A percentile compares a stretch with the other conserved stretches of the same genome.
Conservation (phyloP, 2,329 filamentous ascomycete genomes). For the Epichloe coenophiala region DNA sequence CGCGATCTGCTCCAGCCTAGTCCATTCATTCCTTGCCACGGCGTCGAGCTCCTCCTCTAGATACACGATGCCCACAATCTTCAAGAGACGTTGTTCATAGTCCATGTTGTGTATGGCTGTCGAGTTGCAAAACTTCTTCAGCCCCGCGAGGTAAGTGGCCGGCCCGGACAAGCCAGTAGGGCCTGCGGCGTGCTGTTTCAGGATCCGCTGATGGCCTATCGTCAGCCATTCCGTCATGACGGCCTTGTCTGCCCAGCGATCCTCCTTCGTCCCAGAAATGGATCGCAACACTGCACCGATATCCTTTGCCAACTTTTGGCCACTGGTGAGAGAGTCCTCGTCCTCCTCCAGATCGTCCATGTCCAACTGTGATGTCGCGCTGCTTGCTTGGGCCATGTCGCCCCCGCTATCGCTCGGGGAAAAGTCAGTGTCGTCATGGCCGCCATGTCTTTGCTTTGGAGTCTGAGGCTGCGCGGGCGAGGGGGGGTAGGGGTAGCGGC, state of each 20-base stretch:
- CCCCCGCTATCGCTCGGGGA: background rate
- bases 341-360: background rate
- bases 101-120: slow-evolving; percentile 5
- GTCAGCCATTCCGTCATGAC: slow-evolving; percentile 9
- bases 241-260: background rate
- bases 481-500: too few relatives aligned
- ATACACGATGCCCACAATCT: slow-evolving; percentile 14
- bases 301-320: background rate
- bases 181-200: background rate
- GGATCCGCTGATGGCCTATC: background rate
- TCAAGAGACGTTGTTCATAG: slow-evolving; percentile 11
- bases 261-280: background rate
- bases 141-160: slow-evolving; percentile 11
- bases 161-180: background rate
- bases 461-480: background rate
- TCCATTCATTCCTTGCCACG: slow-evolving; percentile 12
- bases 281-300: background rate
- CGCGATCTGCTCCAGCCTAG: slow-evolving; percentile 13
- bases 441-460: background rate
- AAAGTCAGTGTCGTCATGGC: background rate
- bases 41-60: slow-evolving; percentile 16
- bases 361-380: background rate
- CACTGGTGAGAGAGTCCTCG: background rate
- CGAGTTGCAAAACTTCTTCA: slow-evolving; percentile 9
- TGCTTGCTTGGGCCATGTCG: background rate